Base-by-base conservation (phyloP, 2,329 filamentous ascomycete genomes). In the Penicillium sp. region DNA sequence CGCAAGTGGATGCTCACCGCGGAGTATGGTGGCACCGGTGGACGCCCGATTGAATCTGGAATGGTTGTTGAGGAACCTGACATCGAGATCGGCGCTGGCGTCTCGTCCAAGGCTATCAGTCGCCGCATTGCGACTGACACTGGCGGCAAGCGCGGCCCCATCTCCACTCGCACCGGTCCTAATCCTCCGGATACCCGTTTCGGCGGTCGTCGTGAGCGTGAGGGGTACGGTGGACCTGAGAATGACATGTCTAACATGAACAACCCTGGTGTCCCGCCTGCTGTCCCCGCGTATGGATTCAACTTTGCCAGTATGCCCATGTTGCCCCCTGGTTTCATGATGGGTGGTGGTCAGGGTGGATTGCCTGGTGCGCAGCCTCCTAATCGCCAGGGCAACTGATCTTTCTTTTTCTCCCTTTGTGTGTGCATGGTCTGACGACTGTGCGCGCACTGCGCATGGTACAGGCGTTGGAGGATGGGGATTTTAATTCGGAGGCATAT, bases 1-100 rank as follows among this genome's bases (percentile, higher is more conserved):
- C 83, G 89, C 54, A 96, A 97, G 72, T 99, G 93, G 93, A 89
- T 97, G 79, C 74, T 95, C 57, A 95, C 85, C 30, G 95, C 93
- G 11, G 89, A 95, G 57, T 95, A 86, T 66, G 93, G 93, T 58
- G 93, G 93, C 46, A 95, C 89, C 54, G 93, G 92, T 49, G 93
- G 92, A 47, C 80, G 81, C 49, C 75, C 83, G 2, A 89, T 99
- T 53, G 86, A 90, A 64, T 77, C 81, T 12, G 90, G 91, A 35
- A 82, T 99, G 73, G 87, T 91, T 6, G 87, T 99, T 22, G 93
- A 99, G 68, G 93, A 99, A 72, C 93, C 93, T 3, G 93, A 99
- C 66, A 99, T 99, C 62, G 93, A 99, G 72, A 99, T 99, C 50
- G 93, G 93, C 45, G 91, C 92, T 14, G 93, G 93, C 48, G 95